phyloP scores from a whole-genome alignment of 805 yeast genomes.

The Metschnikowia lachancei region DNA sequence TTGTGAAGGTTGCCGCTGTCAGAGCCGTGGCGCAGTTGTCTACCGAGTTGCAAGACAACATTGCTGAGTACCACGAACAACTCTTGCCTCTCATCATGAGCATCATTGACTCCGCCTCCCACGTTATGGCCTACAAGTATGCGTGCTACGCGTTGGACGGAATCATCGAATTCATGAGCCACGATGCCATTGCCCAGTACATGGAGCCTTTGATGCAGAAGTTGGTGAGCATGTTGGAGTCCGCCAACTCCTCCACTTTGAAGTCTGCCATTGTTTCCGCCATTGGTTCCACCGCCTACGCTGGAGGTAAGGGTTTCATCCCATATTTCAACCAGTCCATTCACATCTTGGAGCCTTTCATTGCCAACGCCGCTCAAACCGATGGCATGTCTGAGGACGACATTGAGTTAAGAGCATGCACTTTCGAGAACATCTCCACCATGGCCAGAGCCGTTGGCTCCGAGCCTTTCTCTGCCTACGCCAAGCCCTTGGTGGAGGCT shows the following conservation, averaged over 20 bases:
- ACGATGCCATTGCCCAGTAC: slow-evolving; percentile 77
- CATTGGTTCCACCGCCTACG: slow-evolving; percentile 94
- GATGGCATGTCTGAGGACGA: slow-evolving; percentile 86
- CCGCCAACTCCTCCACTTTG: slow-evolving; percentile 70
- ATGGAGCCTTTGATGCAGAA: slow-evolving; percentile 88
- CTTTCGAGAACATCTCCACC: slow-evolving; percentile 90
- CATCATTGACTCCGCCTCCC: slow-evolving; percentile 82
- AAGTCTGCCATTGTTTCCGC: slow-evolving; percentile 87
- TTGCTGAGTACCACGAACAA: slow-evolving; percentile 79
- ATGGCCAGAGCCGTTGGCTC: slow-evolving; percentile 97
- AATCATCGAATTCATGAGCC: slow-evolving; percentile 84
- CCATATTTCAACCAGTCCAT: slow-evolving; percentile 86
- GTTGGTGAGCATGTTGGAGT: slow-evolving; percentile 76
- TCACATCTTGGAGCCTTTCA: slow-evolving; percentile 76
- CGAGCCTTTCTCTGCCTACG: slow-evolving; percentile 78
- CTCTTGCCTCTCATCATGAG: slow-evolving; percentile 83
- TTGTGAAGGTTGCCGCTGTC: slow-evolving; percentile 84
- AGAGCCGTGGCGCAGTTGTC: slow-evolving; percentile 77
- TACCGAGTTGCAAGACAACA: slow-evolving; percentile 76
- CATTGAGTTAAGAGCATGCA: slow-evolving; percentile 84
- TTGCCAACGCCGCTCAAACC: slow-evolving; percentile 61
- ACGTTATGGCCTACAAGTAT: slow-evolving; percentile 79
- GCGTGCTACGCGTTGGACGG: slow-evolving; percentile 93
- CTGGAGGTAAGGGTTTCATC: slow-evolving; percentile 81
- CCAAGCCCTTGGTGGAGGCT: slow-evolving; percentile 84